Conservation (phyloP, 139 green algal genomes). For the Marvania coccoides region DNA sequence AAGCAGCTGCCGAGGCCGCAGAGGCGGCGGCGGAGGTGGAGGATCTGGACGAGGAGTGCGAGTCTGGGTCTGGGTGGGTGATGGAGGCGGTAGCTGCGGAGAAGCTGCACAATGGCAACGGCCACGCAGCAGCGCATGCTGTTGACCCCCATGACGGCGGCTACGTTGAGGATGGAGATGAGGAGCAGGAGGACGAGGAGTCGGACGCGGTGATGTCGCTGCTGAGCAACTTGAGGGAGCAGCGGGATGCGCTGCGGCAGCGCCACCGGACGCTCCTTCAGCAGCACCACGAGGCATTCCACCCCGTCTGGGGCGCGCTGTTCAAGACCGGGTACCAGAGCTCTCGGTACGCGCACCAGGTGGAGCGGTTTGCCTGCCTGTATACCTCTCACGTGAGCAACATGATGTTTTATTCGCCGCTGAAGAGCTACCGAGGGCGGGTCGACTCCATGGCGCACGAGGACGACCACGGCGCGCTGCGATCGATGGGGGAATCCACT, state of each 20-base stretch:
- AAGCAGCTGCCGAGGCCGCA: neutral
- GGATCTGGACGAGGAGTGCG: slow-evolving; percentile 14
- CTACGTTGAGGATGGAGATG: too few species aligned
- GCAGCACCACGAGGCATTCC: slow-evolving; percentile 75
- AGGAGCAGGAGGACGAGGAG: neutral
- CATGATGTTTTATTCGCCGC: slow-evolving; percentile 77
- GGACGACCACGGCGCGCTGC: slow-evolving; percentile 16
- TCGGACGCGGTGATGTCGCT: neutral
- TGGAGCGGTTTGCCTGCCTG: slow-evolving; percentile 89
- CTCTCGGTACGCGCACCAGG: slow-evolving; percentile 84
- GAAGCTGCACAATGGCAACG: neutral
- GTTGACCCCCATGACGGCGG: too few species aligned
- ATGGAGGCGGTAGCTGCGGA: neutral
- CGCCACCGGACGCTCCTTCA: slow-evolving; percentile 55
- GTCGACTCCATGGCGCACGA: slow-evolving; percentile 87
- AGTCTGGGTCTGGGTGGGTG: neutral
- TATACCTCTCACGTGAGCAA: slow-evolving; percentile 95
- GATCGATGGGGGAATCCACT: neutral
- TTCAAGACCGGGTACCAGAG: slow-evolving; percentile 97
- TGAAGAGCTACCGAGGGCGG: slow-evolving; percentile 70
- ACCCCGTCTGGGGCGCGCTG: slow-evolving; percentile 90
- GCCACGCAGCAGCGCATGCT: neutral
- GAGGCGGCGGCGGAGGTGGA: slow-evolving; percentile 4
- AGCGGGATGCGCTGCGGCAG: slow-evolving; percentile 35
- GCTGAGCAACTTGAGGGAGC: slow-evolving; percentile 25